Conservation (phyloP, 495 filamentous ascomycete genomes). For the Aspergillus hancockii region DNA sequence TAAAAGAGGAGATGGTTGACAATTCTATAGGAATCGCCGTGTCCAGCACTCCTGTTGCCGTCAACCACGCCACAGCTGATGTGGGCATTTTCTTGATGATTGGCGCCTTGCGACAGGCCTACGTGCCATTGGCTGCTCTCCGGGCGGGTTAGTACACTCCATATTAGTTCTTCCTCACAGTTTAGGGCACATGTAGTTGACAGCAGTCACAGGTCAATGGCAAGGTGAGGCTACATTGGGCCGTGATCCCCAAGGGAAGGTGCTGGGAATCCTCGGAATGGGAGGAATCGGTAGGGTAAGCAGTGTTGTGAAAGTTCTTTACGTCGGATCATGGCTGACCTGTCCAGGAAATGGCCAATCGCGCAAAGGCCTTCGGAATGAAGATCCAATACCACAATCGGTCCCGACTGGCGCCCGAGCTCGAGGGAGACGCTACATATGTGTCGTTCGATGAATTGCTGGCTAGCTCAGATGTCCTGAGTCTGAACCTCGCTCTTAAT, state of each 20-base stretch:
- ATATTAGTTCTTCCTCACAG: background rate
- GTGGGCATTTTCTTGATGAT: constrained; percentile 72
- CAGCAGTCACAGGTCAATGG: constrained; percentile 44
- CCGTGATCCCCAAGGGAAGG: constrained; percentile 70
- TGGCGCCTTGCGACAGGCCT: constrained; percentile 65
- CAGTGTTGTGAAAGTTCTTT: background rate
- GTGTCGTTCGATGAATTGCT: constrained; percentile 71
- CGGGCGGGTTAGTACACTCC: constrained; percentile 48
- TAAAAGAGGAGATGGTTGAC: background rate
- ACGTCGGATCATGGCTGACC: background rate
- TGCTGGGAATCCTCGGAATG: constrained; percentile 81
- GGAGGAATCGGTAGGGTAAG: constrained; percentile 72
- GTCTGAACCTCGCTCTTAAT: constrained; percentile 74
- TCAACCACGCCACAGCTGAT: constrained; percentile 72
- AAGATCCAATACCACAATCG: constrained; percentile 74
- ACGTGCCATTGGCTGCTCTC: constrained; percentile 61
- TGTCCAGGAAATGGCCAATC: constrained; percentile 64
- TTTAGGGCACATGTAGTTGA: background rate
- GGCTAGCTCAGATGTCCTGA: constrained; percentile 68
- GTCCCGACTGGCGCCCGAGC: constrained; percentile 50
- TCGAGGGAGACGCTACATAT: constrained; percentile 61
- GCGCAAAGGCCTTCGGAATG: constrained; percentile 70
- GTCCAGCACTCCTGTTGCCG: constrained; percentile 66
- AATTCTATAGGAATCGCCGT: constrained; percentile 54
- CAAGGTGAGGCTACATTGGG: constrained; percentile 54